These are phyloP conservation scores for Sporisorium sorghi DNA, from an alignment of 1,284 basidiomycete genomes.

Conservation along the genomic window DNA sequence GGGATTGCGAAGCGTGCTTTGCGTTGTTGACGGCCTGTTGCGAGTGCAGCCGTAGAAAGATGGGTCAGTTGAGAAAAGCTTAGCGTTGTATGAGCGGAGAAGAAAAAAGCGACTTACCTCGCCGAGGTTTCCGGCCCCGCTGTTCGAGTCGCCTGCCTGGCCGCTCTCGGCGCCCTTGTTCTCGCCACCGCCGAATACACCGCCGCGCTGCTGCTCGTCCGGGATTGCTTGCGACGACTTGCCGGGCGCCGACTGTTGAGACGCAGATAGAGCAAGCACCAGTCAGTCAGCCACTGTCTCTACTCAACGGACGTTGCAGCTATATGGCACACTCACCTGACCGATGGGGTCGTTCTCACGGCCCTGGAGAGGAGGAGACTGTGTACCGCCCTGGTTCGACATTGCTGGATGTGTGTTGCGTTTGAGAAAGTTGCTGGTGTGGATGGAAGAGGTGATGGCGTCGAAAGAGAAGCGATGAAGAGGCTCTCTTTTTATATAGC, in stretches of 20 bases:
- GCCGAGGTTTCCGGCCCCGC: constrained; percentile 22
- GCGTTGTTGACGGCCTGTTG: constrained; percentile 42
- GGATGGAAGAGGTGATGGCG: background rate
- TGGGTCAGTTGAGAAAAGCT: background rate
- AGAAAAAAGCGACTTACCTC: constrained; percentile 12
- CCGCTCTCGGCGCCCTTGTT: constrained; percentile 40
- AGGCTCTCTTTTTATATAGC: background rate
- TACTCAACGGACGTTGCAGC: background rate
- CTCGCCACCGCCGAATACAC: constrained; percentile 36
- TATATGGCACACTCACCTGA: constrained; percentile 26
- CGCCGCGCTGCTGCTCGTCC: constrained; percentile 49
- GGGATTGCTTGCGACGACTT: constrained; percentile 42
- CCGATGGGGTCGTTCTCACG: constrained; percentile 54
- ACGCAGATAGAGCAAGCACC: background rate
- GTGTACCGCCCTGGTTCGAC: constrained; percentile 45
- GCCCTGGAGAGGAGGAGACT: constrained; percentile 53
- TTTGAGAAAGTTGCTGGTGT: background rate
- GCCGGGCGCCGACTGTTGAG: constrained; percentile 44
- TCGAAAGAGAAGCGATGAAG: background rate
- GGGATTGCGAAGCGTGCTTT: constrained; percentile 35
- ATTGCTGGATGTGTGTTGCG: constrained; percentile 12
- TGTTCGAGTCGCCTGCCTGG: constrained; percentile 26
- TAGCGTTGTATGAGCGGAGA: background rate
- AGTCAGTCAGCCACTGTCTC: background rate
- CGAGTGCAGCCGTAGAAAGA: background rate